Percentiles rank a stretch among this genome's conserved stretches.
phyloP scores from a whole-genome alignment of 768 basidiomycete genomes.

The Mycena latifolia region DNA sequence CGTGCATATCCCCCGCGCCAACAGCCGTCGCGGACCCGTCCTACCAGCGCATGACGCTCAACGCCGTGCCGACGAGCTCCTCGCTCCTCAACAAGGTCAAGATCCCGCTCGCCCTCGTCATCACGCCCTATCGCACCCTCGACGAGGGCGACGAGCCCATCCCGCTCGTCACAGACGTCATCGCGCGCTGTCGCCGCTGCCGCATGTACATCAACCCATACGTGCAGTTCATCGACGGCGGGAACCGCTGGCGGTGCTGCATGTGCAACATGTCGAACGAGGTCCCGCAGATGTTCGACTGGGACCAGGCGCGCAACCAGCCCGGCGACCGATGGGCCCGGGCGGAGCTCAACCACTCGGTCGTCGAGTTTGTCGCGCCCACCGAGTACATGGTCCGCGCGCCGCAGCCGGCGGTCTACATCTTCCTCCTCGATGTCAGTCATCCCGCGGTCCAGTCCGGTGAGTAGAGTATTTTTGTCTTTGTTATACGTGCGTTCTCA shows the following conservation, averaged over 20 bases:
- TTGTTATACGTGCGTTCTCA: not conserved
- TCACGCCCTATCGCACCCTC: slow-evolving; percentile 91
- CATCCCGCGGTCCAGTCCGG: slow-evolving; percentile 92
- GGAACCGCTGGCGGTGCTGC: slow-evolving; percentile 98
- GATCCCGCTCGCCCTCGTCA: slow-evolving; percentile 88
- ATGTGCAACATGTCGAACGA: slow-evolving; percentile 99
- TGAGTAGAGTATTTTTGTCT: slow-evolving; percentile 45
- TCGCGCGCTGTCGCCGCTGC: slow-evolving; percentile 95
- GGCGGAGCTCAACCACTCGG: slow-evolving; percentile 91
- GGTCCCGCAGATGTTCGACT: slow-evolving; percentile 98
- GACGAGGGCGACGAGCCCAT: slow-evolving; percentile 88
- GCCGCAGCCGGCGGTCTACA: slow-evolving; percentile 96
- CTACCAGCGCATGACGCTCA: slow-evolving; percentile 93
- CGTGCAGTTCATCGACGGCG: slow-evolving; percentile 97
- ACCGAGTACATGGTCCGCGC: slow-evolving; percentile 99
- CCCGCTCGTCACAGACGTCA: slow-evolving; percentile 93
- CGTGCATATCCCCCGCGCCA: slow-evolving; percentile 82
- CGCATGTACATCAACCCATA: slow-evolving; percentile 98
- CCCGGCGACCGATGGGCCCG: slow-evolving; percentile 96
- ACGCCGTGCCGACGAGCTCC: slow-evolving; percentile 92
- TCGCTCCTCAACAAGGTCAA: slow-evolving; percentile 91
- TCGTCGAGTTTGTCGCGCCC: slow-evolving; percentile 97
- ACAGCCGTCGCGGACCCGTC: slow-evolving; percentile 89
- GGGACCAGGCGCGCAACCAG: slow-evolving; percentile 94
- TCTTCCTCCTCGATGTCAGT: slow-evolving; percentile 97